These are phyloP conservation scores for Harrya chromipes DNA, from an alignment of 768 basidiomycete species.

Conservation along the genomic window DNA sequence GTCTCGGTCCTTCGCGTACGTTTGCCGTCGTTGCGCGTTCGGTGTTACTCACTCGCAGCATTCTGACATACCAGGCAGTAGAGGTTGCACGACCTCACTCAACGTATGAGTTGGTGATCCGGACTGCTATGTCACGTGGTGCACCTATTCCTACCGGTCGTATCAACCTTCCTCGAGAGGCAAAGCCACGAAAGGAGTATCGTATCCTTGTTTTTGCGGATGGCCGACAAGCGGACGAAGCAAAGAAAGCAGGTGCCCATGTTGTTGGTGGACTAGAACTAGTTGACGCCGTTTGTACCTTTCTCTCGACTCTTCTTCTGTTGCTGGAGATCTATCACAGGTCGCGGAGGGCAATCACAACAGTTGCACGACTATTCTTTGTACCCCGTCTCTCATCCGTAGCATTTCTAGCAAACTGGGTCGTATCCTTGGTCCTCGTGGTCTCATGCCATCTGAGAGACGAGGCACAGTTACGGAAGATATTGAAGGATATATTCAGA, in stretches of 20 bases:
- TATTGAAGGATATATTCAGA: constrained; percentile 74
- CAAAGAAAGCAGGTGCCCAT: constrained; percentile 83
- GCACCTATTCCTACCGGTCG: constrained; percentile 87
- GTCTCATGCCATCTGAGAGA: constrained; percentile 93
- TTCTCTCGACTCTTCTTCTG: background rate
- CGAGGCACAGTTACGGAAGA: constrained; percentile 94
- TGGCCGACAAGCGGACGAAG: constrained; percentile 76
- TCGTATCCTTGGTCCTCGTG: constrained; percentile 80
- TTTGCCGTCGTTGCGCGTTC: constrained; percentile 9
- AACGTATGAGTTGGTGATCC: constrained; percentile 77
- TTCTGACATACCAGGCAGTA: constrained; percentile 55
- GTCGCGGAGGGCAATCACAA: constrained; percentile 69
- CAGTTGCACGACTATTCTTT: constrained; percentile 77
- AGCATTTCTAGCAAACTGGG: constrained; percentile 79
- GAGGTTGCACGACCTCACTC: constrained; percentile 75
- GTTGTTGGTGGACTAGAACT: constrained; percentile 90
- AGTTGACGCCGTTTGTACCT: constrained; percentile 70
- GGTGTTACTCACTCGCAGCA: constrained; percentile 2
- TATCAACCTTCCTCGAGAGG: constrained; percentile 78
- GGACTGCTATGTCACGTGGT: constrained; percentile 76
- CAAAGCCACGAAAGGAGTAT: constrained; percentile 66
- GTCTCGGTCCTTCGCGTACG: constrained; percentile 69
- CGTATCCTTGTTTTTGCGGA: constrained; percentile 93
- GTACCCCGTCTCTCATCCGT: constrained; percentile 74
- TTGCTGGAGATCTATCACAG: constrained; percentile 34